Percentiles rank a stretch among this genome's conserved stretches.
phyloP scores from a whole-genome alignment of 352 stramenopile genomes.

The Plasmopara viticola region DNA sequence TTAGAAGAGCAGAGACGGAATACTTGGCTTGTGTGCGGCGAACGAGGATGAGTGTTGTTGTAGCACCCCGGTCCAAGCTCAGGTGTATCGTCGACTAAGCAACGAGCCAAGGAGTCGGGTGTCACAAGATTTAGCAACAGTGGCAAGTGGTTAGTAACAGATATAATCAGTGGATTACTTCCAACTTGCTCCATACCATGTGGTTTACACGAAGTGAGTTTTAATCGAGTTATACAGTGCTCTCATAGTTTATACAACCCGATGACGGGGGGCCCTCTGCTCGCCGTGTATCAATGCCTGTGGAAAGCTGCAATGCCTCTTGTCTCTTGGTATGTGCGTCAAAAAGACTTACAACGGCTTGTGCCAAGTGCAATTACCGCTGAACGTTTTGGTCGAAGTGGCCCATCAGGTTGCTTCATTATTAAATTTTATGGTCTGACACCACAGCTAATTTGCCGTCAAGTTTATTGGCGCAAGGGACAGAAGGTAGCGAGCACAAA shows the following conservation, averaged over 20 bases:
- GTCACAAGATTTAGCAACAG: too few species aligned
- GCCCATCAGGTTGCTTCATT: slow-evolving; percentile 24
- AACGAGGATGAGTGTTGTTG: too few species aligned
- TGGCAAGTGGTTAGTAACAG: too few species aligned
- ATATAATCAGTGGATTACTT: too few species aligned
- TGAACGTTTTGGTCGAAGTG: slow-evolving; percentile 51
- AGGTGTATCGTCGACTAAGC: too few species aligned
- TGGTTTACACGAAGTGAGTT: neutral
- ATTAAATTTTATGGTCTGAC: neutral
- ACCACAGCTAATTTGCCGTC: neutral
- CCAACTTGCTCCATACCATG: neutral
- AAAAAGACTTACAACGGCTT: slow-evolving; percentile 39
- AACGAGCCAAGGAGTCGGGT: too few species aligned
- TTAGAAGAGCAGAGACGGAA: too few species aligned
- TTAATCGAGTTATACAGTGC: too few species aligned
- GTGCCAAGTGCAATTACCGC: slow-evolving; percentile 28
- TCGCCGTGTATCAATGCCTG: slow-evolving; percentile 40
- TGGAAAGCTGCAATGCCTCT: slow-evolving; percentile 49
- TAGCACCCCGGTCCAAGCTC: too few species aligned
- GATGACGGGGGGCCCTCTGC: slow-evolving; percentile 10
- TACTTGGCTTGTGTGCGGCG: too few species aligned
- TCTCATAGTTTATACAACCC: neutral
- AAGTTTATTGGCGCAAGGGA: slow-evolving; percentile 18
- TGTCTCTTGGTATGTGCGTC: slow-evolving; percentile 43
- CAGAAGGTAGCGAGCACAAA: neutral